Base-by-base conservation (phyloP, 2,329 filamentous ascomycete species). In the Aspergillus fumigatiaffinis region DNA sequence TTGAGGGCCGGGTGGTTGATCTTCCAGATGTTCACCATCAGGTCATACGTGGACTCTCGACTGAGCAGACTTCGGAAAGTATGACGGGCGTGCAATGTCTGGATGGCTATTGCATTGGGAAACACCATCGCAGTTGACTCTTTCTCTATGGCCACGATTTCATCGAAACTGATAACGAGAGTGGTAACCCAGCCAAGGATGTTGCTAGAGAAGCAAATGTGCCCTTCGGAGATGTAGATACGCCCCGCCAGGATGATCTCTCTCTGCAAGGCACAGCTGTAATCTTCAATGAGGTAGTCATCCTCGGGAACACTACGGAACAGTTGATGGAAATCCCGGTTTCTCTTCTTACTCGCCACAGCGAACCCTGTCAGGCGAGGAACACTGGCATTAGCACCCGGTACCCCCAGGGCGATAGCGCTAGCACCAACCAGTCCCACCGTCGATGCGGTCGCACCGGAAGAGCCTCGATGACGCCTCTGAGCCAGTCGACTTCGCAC, bases 141-240 rank as follows among this genome's bases (percentile, higher is more conserved):
- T 78, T 97, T 97, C 76, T 99, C 94, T 7, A 99, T 90, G 0
- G 93, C 92, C 21, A 97, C 91, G 57, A 99, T 91, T 74, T 99
- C 94, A 70, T 99, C 94, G 71, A 99, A 99, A 73, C 92, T 95
- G 79, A 99, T 96, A 53, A 99, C 93, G 46, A 99, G 80, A 1
- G 94, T 99, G 0, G 94, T 99, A 23, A 95, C 90, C 94, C 94
- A 99, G 54, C 94, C 94, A 50, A 99, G 84, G 63, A 99, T 99
- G 71, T 99, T 99, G 79, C 94, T 97, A 68, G 92, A 97, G 76
- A 99, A 99, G 79, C 94, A 99, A 50, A 99, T 86, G 71, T 99
- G 93, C 10, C 93, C 92, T 76, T 99, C 94, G 0, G 94, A 97
- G 46, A 99, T 91, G 69, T 99, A 99, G 14, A 99, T 82, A 44